Conservation (phyloP, 108 stramenopile species). For the Nitzschia sp. region DNA sequence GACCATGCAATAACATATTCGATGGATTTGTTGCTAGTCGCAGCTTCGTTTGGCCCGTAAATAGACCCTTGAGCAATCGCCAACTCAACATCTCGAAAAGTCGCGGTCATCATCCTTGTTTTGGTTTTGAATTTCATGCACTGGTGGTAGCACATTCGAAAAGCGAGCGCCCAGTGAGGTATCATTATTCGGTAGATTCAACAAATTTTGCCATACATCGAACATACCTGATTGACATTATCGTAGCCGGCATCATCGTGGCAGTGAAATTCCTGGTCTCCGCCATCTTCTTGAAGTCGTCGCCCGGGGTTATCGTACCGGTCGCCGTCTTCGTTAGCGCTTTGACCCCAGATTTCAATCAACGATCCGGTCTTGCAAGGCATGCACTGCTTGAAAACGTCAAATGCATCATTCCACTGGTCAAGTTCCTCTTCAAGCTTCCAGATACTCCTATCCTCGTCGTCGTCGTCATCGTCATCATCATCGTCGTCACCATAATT, state of each 20-base stretch:
- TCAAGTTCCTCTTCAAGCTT: constrained; percentile 16
- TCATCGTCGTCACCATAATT: not conserved
- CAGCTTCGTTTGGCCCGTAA: no score
- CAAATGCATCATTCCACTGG: no score
- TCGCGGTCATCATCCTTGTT: no score
- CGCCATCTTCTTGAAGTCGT: constrained; percentile 31
- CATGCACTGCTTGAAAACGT: constrained; percentile 50
- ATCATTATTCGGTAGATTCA: no score
- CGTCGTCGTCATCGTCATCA: constrained; percentile 16
- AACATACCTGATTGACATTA: constrained; percentile 63
- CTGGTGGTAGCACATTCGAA: no score
- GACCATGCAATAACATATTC: no score
- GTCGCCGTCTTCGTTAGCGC: constrained; percentile 17
- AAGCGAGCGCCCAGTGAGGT: not conserved
- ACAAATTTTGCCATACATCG: no score
- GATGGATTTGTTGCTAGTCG: no score
- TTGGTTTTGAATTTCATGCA: no score
- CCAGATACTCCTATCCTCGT: not conserved
- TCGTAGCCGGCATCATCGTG: constrained; percentile 62
- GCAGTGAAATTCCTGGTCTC: constrained; percentile 39
- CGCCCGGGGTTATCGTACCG: no score
- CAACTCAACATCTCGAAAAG: constrained; percentile 29
- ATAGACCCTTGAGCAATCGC: not conserved
- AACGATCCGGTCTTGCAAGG: constrained; percentile 55
- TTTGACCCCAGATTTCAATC: constrained; percentile 19